Percentiles rank a stretch among this genome's conserved stretches.
phyloP scores from a whole-genome alignment of 257 asterid species.

The Fraxinus pennsylvanica region DNA sequence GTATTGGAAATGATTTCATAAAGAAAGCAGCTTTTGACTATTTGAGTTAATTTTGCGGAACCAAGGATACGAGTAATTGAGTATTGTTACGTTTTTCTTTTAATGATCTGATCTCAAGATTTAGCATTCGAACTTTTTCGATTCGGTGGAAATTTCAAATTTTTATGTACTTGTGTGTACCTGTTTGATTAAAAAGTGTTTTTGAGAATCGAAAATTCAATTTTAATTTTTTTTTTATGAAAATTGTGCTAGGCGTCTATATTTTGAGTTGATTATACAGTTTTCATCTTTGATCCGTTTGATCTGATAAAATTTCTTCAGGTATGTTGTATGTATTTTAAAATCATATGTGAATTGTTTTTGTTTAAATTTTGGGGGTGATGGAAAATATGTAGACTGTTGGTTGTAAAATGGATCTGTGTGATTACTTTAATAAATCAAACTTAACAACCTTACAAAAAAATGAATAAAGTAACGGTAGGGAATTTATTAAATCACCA shows the following conservation, averaged over 20 bases:
- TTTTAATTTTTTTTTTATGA: not conserved
- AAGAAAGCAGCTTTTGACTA: not conserved
- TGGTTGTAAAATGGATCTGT: too few relatives aligned
- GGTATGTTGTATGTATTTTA: too few relatives aligned
- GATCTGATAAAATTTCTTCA: not conserved
- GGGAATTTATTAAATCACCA: too few relatives aligned
- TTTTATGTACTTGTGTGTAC: constrained; percentile 17
- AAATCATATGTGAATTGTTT: too few relatives aligned
- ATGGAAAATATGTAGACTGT: too few relatives aligned
- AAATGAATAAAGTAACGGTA: too few relatives aligned
- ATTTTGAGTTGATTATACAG: not conserved
- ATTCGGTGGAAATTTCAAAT: constrained; percentile 21
- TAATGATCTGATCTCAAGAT: constrained; percentile 27
- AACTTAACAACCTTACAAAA: too few relatives aligned
- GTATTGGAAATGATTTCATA: not conserved
- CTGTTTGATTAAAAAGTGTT: constrained; percentile 9
- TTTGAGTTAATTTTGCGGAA: not conserved
- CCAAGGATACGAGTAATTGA: not conserved
- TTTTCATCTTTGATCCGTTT: constrained; percentile 19
- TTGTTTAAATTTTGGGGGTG: too few relatives aligned
- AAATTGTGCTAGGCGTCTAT: not conserved
- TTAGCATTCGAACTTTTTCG: constrained; percentile 4
- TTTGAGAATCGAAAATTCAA: not conserved
- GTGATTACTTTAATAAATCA: too few relatives aligned
- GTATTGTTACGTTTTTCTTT: not conserved